Base-by-base conservation (phyloP, 2,329 filamentous ascomycete species). In the Metarhizium brunneum region DNA sequence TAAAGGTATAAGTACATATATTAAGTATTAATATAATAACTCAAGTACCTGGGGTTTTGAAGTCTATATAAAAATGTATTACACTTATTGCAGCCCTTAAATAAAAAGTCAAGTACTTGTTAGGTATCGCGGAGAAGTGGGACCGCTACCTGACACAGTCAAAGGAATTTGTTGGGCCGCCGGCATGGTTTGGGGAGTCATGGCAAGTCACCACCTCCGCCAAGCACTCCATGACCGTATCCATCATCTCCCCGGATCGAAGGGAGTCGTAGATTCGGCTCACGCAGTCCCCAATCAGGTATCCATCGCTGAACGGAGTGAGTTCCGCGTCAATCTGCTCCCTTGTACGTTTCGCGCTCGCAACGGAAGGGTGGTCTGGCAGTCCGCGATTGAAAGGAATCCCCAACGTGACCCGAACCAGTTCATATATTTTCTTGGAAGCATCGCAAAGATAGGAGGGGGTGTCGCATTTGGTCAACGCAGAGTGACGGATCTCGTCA, bases 101-200 rank as follows among this genome's bases (percentile, higher is more conserved):
- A 25, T 25, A 25, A 25, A 25, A 25, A 25, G 18, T 18, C 18
- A 18, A 18, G 25, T 25, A 25, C 25, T 4, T 25, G 25, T 25
- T 25, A 25, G 3, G 25, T 25, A 25, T 25, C 3, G 25, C 25
- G 25, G 25, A 25, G 25, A 25, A 25, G 25, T 25, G 25, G 25
- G 25, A 25, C 3, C 25, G 25, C 25, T 25, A 25, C 25, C 25
- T 4, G 18, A 76, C 13, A 16, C 16, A n/a, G 6, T 43, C 16
- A 14, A n/a, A 14, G 40, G 16, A 6, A 14, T 43, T 16, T 18
- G 2, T 18, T 18, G 18, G 18, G 18, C 18, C 18, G 42, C 16
- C 42, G 36, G 4, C 2, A 11, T 13, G 4, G 38, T 40, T 40
- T 16, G 38, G 5, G 5, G 38, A 13, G 11, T 40, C 38, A 13